phyloP scores from a whole-genome alignment of 2,329 filamentous ascomycete genomes.

The Fusarium nematophilum region DNA sequence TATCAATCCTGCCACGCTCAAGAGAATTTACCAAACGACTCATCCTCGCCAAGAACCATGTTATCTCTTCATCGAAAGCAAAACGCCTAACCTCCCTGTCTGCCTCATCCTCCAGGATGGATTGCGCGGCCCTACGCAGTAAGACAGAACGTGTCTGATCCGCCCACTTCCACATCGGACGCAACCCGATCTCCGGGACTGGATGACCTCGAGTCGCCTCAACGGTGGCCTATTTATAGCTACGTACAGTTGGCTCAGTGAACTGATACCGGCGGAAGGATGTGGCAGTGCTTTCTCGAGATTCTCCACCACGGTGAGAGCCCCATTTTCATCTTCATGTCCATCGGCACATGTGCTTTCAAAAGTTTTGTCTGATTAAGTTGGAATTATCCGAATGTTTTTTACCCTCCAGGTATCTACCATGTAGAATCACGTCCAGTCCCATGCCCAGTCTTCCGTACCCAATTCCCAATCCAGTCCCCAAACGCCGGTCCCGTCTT shows the following conservation, averaged over 20 bases:
- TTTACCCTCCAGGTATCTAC: slow-evolving; percentile 23
- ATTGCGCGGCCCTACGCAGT: too few species aligned
- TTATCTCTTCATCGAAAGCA: too few species aligned
- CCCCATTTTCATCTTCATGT: neutral
- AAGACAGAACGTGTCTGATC: neutral
- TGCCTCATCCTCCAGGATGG: too few species aligned
- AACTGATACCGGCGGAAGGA: slow-evolving; percentile 6
- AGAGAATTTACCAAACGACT: too few species aligned
- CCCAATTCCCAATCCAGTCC: slow-evolving; percentile 14
- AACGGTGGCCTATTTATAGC: slow-evolving; percentile 26
- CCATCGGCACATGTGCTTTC: neutral
- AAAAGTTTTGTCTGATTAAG: too few species aligned
- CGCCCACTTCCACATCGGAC: slow-evolving; percentile 2
- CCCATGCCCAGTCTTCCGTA: neutral
- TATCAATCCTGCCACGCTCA: too few species aligned
- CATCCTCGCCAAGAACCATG: too few species aligned
- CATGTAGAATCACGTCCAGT: slow-evolving; percentile 23
- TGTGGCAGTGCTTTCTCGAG: slow-evolving; percentile 19
- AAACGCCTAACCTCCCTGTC: too few species aligned
- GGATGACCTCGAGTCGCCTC: neutral
- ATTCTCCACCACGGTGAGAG: neutral
- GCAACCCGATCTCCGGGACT: slow-evolving; percentile 1
- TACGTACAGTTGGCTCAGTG: neutral
- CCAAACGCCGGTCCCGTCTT: slow-evolving; percentile 28
- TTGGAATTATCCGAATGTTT: too few species aligned